Evolutionary conservation across 1,284 basidiomycete species (phyloP).

Genomic region (Ceratobasidium sp.): DNA sequence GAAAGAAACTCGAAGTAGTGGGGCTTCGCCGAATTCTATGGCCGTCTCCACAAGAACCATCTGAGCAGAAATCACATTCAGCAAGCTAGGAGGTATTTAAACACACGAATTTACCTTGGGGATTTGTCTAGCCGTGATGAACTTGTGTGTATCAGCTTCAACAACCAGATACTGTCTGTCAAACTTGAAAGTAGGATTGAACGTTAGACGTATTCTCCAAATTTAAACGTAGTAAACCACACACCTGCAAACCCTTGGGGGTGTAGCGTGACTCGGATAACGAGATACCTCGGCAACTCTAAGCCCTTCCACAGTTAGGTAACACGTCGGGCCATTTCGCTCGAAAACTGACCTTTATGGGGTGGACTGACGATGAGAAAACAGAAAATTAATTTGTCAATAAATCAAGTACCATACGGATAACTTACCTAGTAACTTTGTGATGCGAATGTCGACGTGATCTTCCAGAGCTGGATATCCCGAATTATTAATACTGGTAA

Average conservation of each 20-base stretch:
- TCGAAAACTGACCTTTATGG: conserved; percentile 67
- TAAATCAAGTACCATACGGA: background rate
- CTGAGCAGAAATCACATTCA: conserved; percentile 56
- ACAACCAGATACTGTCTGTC: conserved; percentile 78
- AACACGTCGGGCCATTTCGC: conserved; percentile 43
- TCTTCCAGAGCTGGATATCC: conserved; percentile 20
- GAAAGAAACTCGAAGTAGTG: conserved; percentile 67
- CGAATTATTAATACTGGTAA: background rate
- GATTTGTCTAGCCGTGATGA: conserved; percentile 74
- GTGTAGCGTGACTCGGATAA: conserved; percentile 68
- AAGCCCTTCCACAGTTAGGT: background rate
- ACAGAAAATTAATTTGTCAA: background rate
- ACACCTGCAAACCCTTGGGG: conserved; percentile 73
- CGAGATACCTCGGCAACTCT: conserved; percentile 76
- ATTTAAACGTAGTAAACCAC: conserved; percentile 36
- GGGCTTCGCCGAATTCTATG: conserved; percentile 63
- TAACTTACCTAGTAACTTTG: conserved; percentile 62
- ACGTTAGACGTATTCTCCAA: conserved; percentile 10
- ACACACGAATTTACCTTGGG: conserved; percentile 62
- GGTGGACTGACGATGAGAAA: conserved; percentile 61
- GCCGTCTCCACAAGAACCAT: conserved; percentile 74
- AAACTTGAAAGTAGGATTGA: conserved; percentile 60
- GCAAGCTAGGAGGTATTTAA: background rate
- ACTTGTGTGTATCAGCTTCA: conserved; percentile 64
- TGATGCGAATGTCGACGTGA: conserved; percentile 61